phyloP scores from a whole-genome alignment of 1,284 basidiomycete genomes.

The Xanthoconium separans region DNA sequence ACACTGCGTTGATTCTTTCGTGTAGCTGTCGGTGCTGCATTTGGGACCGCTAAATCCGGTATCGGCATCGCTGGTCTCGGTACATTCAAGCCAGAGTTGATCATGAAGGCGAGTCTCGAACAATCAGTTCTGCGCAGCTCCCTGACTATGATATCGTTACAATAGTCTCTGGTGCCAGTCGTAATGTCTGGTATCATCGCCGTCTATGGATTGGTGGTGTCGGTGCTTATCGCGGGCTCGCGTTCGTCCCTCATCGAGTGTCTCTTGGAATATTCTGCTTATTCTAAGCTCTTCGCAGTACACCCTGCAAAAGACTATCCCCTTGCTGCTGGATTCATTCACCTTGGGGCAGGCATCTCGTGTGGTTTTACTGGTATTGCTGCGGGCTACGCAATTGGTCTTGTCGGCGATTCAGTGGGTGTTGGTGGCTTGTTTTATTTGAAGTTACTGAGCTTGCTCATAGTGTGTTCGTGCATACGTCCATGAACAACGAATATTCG shows the following conservation, averaged over 20 bases:
- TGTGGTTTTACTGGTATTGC: slow-evolving; percentile 92
- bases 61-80: slow-evolving; percentile 98
- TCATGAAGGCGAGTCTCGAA: slow-evolving; percentile 82
- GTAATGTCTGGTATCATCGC: slow-evolving; percentile 83
- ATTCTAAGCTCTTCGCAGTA: slow-evolving; percentile 47
- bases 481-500: slow-evolving; percentile 89
- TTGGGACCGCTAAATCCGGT: slow-evolving; percentile 96
- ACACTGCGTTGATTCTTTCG: slow-evolving; percentile 13
- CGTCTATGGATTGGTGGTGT: slow-evolving; percentile 67
- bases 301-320: slow-evolving; percentile 61
- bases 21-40: slow-evolving; percentile 89
- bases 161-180: slow-evolving; percentile 33
- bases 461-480: slow-evolving; percentile 75
- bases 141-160: slow-evolving; percentile 2
- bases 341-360: slow-evolving; percentile 91
- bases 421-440: background rate
- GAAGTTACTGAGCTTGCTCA: slow-evolving; percentile 1
- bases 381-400: slow-evolving; percentile 98
- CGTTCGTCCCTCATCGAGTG: slow-evolving; percentile 40
- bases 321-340: slow-evolving; percentile 87
- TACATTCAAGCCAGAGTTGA: slow-evolving; percentile 91
- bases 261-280: background rate
- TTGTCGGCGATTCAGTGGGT: slow-evolving; percentile 90
- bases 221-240: slow-evolving; percentile 64
- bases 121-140: background rate